Percentiles rank a stretch among this genome's conserved stretches.
phyloP scores from a whole-genome alignment of 1,284 basidiomycete genomes.

The Termitomyces sp. region DNA sequence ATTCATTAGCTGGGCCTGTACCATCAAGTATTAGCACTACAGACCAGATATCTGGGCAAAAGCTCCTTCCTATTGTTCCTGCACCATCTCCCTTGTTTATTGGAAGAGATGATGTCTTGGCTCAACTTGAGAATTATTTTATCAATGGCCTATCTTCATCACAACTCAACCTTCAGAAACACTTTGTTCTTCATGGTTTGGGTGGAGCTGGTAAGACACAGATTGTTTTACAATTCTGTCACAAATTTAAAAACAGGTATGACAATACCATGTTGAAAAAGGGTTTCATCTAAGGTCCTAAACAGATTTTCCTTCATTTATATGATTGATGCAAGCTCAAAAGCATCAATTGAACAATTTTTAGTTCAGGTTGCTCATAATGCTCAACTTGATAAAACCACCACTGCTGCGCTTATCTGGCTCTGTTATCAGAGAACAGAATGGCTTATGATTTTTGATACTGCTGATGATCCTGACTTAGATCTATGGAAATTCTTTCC shows the following conservation, averaged over 20 bases:
- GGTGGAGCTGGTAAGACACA: conserved; percentile 9
- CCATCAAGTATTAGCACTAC: too few species aligned
- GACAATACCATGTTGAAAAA: background rate
- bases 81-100: conserved; percentile 1
- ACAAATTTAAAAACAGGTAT: background rate
- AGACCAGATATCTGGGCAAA: too few species aligned
- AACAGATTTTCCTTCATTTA: background rate
- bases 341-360: background rate
- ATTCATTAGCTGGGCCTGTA: background rate
- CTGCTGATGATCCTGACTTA: too few species aligned
- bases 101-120: conserved; percentile 1
- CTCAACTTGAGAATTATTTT: background rate
- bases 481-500: too few species aligned
- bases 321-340: conserved; percentile 3
- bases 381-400: background rate
- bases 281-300: too few species aligned
- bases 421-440: too few species aligned
- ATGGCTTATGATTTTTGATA: too few species aligned
- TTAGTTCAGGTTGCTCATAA: background rate
- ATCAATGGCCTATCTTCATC: background rate
- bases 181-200: conserved; percentile 1
- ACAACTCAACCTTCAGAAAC: background rate
- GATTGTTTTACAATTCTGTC: conserved; percentile 1
- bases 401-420: background rate
- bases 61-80: background rate